Base-by-base conservation (phyloP, 2,329 filamentous ascomycete species). In the Trichophyton simii region DNA sequence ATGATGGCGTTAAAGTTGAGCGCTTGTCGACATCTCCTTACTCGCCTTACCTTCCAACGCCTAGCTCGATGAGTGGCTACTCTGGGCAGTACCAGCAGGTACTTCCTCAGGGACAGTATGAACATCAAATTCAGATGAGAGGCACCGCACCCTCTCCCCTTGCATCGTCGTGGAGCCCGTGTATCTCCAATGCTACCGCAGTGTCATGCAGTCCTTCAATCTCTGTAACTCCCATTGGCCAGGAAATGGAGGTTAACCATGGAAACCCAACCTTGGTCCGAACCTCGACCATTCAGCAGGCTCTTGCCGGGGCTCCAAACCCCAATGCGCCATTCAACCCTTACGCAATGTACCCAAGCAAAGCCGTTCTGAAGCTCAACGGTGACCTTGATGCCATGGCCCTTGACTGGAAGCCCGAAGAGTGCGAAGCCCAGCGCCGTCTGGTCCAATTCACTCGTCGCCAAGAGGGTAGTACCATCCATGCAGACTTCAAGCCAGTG, bases 381-480 rank as follows among this genome's bases (percentile, higher is more conserved):
- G 91, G 91, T 20, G 89, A 96, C 68, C 81, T 99, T 57, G 85
- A 91, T 59, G 78, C 80, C 6, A 96, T 97, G 92, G 85, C 85
- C 0, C 82, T 87, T 64, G 82, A 85, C 64, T 99, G 94, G 94
- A 87, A 84, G 0, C 76, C 81, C 31, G 90, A 95, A 65, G 94
- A 99, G 73, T 86, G 84, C 76, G 82, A 86, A 42, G 84, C 85
- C 60, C 87, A 88, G 68, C 82, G 94, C 55, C 84, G 94, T 41
- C 86, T 99, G 42, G 91, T 99, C 18, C 84, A 91, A 68, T 99
- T 99, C 77, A 86, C 82, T 68, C 87, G 94, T 68, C 84, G 83
- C 63, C 92, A 97, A 74, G 81, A 80, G 38, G 91, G 90, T 31
- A 91, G 87, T 70, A 89, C 87, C 3, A 87, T 97, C 61, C 87